Evolutionary conservation across 371 early-diverging fungal species (phyloP), one percentile per base, ranked within the genome.

Genomic region (Mucor plumbeus): DNA sequence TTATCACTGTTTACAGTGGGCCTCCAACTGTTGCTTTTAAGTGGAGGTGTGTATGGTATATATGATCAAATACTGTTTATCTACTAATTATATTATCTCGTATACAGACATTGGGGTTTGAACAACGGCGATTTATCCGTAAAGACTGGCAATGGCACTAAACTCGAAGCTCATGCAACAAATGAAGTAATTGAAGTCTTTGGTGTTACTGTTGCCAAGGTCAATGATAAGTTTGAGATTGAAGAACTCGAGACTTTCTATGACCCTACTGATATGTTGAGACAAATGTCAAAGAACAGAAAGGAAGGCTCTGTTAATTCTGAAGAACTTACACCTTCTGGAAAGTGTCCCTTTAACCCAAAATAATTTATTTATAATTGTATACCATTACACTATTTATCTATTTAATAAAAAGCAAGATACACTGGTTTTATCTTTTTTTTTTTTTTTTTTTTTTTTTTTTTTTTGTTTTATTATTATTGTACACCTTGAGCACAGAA

Each of bases 1-100:
- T 81, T 4, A 65, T 85, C 15, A 70, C 81, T 53, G 83, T 83
- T 8, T 82, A 83, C 61, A 76, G 80, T 43, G 83, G 85, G 0
- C 85, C 85, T n/a, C 85, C 85, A 31, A 68, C 61, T 33, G 81
- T 84, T 48, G 79, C 80, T 48, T 84, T 84, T 81, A 84, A 84
- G 50, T 84, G 85, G 85, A 26, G 26, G 26, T 26, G 3, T 26
- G 26, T 26, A 1, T 1, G 3, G 3, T 26, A 26, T 26, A 26
- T 26, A 1, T 26, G 26, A 1, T 26, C 26, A 26, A 26, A 26
- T 26, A 26, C 26, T 26, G 26, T 3, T 26, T 3, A 26, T 26
- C 26, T 26, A 26, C 26, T 26, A 26, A 26, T 26, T 3, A 26
- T 26, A 3, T 26, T 26, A 47, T 19, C 47, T 19, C 8, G 17